These are phyloP conservation scores for Blastobotrys serpentis DNA, from an alignment of 1,139 yeast species.

Conservation along the genomic window DNA sequence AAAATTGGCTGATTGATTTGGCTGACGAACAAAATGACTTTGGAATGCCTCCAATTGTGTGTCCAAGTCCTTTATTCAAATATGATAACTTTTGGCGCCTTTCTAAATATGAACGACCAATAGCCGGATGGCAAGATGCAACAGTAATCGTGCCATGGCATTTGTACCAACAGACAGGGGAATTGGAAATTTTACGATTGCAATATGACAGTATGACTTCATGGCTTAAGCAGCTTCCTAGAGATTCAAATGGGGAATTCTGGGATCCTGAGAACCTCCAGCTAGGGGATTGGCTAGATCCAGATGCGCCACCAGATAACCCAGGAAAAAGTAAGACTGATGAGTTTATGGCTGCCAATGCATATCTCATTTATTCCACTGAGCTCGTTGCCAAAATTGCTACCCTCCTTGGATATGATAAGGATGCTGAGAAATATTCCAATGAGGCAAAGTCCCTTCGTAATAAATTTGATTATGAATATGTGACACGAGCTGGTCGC, in stretches of 20 bases:
- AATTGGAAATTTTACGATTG: constrained; percentile 21
- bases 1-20: constrained; percentile 28
- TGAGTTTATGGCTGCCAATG: constrained; percentile 29
- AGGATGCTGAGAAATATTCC: constrained; percentile 12
- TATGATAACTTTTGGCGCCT: constrained; percentile 23
- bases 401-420: constrained; percentile 10
- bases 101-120: constrained; percentile 3
- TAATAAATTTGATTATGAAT: constrained; percentile 24
- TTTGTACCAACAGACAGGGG: constrained; percentile 25
- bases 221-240: constrained; percentile 22
- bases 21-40: constrained; percentile 27
- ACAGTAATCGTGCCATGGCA: constrained; percentile 29
- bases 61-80: constrained; percentile 26
- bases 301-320: constrained; percentile 32
- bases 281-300: constrained; percentile 33
- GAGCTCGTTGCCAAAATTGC: constrained; percentile 22
- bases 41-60: constrained; percentile 28
- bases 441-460: constrained; percentile 15
- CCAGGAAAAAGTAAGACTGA: constrained; percentile 29
- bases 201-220: constrained; percentile 28
- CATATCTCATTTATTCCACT: constrained; percentile 24
- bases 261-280: constrained; percentile 23
- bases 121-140: constrained; percentile 33
- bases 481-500: constrained; percentile 26
- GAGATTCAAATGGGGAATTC: constrained; percentile 15